phyloP scores from a whole-genome alignment of 2,329 filamentous ascomycete genomes.

The Apiospora rasikravindrae region DNA sequence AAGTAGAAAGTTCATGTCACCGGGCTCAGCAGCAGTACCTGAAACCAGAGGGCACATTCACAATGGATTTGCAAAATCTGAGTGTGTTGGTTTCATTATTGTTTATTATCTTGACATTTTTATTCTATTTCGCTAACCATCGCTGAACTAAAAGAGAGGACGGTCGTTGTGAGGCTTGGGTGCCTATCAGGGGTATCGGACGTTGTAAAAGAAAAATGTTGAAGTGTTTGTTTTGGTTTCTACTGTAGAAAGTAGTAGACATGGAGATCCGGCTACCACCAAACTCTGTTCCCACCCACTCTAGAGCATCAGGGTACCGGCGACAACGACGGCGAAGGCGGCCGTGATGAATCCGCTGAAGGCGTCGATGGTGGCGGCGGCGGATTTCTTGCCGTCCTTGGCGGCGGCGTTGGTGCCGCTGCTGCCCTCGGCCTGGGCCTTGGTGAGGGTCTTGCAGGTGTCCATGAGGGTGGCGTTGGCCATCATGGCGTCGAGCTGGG shows the following conservation, averaged over 20 bases:
- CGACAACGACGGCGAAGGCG: conserved; percentile 16
- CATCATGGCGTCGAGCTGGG: conserved; percentile 39
- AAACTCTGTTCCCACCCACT: background rate
- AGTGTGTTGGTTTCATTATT: background rate
- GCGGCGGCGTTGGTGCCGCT: conserved; percentile 1
- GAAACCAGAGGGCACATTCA: too few relatives aligned
- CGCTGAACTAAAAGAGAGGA: background rate
- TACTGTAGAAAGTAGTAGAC: background rate
- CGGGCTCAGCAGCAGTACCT: too few relatives aligned
- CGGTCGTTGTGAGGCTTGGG: background rate
- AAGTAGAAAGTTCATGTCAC: too few relatives aligned
- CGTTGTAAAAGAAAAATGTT: background rate
- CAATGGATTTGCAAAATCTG: too few relatives aligned
- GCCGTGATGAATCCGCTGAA: conserved; percentile 21
- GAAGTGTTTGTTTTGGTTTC: background rate
- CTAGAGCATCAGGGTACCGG: conserved; percentile 22
- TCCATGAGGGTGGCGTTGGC: conserved; percentile 44
- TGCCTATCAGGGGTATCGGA: conserved; percentile 3
- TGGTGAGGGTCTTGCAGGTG: conserved; percentile 33
- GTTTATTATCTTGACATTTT: background rate
- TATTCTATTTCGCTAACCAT: background rate
- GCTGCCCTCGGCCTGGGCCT: conserved; percentile 17
- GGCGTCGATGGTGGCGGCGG: conserved; percentile 20
- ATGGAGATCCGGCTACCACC: background rate
- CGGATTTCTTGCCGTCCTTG: conserved; percentile 19